phyloP scores from a whole-genome alignment of 2,329 filamentous ascomycete genomes.

The Penicillium fuscoglaucum region DNA sequence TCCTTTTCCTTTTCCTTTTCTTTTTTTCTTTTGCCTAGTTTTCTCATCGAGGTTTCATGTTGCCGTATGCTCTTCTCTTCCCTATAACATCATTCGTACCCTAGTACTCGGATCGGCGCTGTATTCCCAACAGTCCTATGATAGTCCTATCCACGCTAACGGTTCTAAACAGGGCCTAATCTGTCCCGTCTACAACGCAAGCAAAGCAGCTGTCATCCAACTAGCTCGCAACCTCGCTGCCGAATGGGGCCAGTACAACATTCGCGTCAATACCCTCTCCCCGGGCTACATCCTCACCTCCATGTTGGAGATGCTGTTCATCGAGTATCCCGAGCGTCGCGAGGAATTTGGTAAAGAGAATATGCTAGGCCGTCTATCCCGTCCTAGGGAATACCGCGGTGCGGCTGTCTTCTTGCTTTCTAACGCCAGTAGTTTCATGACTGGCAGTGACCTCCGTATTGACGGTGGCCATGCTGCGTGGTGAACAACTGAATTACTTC shows the following conservation, averaged over 20 bases:
- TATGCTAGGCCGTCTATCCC: constrained; percentile 7
- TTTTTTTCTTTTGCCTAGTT: too few species aligned
- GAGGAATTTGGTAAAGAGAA: neutral
- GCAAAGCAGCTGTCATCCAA: constrained; percentile 5
- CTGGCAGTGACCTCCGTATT: constrained; percentile 8
- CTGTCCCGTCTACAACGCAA: constrained; percentile 1
- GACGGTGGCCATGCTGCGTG: constrained; percentile 12
- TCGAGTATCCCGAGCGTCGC: constrained; percentile 4
- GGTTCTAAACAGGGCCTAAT: constrained; percentile 15
- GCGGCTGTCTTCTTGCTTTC: constrained; percentile 7
- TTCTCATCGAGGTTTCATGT: neutral
- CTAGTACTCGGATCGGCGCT: too few species aligned
- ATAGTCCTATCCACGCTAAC: too few species aligned
- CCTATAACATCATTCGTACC: too few species aligned
- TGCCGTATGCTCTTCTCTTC: too few species aligned
- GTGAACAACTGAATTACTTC: neutral
- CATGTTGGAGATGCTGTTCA: neutral
- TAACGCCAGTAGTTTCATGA: constrained; percentile 11
- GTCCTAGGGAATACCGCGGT: constrained; percentile 1
- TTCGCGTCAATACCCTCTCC: constrained; percentile 11
- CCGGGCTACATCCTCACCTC: constrained; percentile 5
- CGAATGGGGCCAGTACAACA: constrained; percentile 6
- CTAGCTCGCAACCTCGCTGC: neutral
- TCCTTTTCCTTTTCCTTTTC: rapidly evolving
- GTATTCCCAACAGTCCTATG: too few species aligned